Evolutionary conservation across 495 filamentous ascomycete species (phyloP).

Genomic region (Sabuloglossum arenarium): DNA sequence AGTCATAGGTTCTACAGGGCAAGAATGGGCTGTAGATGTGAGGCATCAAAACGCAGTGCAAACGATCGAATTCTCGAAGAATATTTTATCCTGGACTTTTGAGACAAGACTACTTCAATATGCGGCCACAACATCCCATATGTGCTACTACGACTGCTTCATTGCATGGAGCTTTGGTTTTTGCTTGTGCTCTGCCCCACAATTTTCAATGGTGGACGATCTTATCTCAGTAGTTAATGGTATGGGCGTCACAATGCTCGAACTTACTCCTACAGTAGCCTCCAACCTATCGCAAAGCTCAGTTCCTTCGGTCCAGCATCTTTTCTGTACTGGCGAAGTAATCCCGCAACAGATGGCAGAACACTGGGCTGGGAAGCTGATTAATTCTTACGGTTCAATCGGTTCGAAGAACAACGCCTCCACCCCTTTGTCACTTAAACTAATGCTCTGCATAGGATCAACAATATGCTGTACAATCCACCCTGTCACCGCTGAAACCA

Average conservation of each 20-base stretch:
- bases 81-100: conserved; percentile 42
- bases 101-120: conserved; percentile 57
- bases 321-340: conserved; percentile 20
- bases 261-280: conserved; percentile 66
- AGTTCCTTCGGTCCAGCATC: conserved; percentile 16
- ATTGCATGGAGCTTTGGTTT: conserved; percentile 50
- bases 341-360: conserved; percentile 9
- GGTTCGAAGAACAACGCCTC: neutral
- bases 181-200: conserved; percentile 45
- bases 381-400: conserved; percentile 15
- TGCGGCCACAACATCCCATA: conserved; percentile 69
- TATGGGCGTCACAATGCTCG: conserved; percentile 51
- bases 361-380: conserved; percentile 9
- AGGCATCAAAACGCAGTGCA: conserved; percentile 59
- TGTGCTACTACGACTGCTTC: conserved; percentile 76
- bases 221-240: conserved; percentile 37
- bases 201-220: conserved; percentile 44
- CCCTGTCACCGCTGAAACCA: conserved; percentile 3
- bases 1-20: conserved; percentile 50
- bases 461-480: conserved; percentile 13
- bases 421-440: neutral
- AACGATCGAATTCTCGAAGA: conserved; percentile 52
- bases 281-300: conserved; percentile 11
- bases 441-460: conserved; percentile 6
- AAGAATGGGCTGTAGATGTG: conserved; percentile 63